These are phyloP conservation scores for Hemileia vastatrix DNA, from an alignment of 1,284 basidiomycete species.

Conservation along the genomic window DNA sequence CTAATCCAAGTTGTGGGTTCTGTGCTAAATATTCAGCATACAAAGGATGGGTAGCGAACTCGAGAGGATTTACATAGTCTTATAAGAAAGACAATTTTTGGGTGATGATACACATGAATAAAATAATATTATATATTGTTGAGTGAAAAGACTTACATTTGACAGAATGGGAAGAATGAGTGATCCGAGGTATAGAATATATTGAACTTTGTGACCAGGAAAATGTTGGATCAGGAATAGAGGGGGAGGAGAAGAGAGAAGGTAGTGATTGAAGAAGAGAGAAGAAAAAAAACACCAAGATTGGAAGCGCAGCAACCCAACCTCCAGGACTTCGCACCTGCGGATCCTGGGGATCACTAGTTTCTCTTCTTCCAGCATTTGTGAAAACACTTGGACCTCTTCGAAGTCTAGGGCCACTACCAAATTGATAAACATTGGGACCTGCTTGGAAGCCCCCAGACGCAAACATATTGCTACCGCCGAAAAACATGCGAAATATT, in stretches of 20 bases:
- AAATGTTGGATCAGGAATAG: slow-evolving; percentile 69
- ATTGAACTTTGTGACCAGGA: slow-evolving; percentile 53
- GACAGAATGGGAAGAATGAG: slow-evolving; percentile 1
- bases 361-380: not conserved
- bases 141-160: slow-evolving; percentile 11
- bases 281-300: slow-evolving; percentile 71
- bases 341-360: not conserved
- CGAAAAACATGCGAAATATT: slow-evolving; percentile 98
- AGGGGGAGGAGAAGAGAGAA: slow-evolving; percentile 57
- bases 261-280: slow-evolving; percentile 78
- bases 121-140: not conserved
- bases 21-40: slow-evolving; percentile 31
- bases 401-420: slow-evolving; percentile 51
- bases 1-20: slow-evolving; percentile 29
- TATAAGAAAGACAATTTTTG: slow-evolving; percentile 51
- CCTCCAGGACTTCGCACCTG: slow-evolving; percentile 8
- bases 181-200: slow-evolving; percentile 36
- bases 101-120: not conserved
- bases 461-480: slow-evolving; percentile 52
- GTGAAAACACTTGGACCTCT: not conserved
- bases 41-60: slow-evolving; percentile 66
- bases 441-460: slow-evolving; percentile 47
- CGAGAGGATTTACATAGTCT: slow-evolving; percentile 68
- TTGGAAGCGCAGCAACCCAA: slow-evolving; percentile 72
- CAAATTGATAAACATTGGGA: slow-evolving; percentile 49